Base-by-base conservation (phyloP, 371 early-diverging fungal species). In the Rozella allomycis region DNA sequence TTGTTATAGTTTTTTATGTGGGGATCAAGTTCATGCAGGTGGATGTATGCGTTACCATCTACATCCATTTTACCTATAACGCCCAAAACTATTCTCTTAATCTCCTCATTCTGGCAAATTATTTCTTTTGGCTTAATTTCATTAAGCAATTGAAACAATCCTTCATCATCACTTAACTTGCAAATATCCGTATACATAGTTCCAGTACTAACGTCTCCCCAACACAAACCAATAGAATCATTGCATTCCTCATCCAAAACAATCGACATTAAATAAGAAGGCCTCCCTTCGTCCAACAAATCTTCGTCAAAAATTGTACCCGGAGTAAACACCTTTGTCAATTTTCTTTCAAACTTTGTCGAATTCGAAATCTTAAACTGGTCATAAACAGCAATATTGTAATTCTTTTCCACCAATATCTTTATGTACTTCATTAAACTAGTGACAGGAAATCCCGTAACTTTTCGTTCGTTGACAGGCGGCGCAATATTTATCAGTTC, bases 121-220 rank as follows among this genome's bases (percentile, higher is more conserved):
- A n/a, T n/a, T n/a, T n/a, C n/a, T n/a, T n/a, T n/a, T n/a, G n/a
- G n/a, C n/a, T n/a, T n/a, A n/a, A n/a, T n/a, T n/a, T n/a, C n/a
- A n/a, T n/a, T n/a, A n/a, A n/a, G n/a, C n/a, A n/a, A n/a, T n/a
- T n/a, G n/a, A n/a, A n/a, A n/a, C n/a, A n/a, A n/a, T n/a, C n/a
- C n/a, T n/a, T n/a, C n/a, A n/a, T n/a, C n/a, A n/a, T n/a, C n/a
- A n/a, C n/a, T n/a, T n/a, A n/a, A n/a, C n/a, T n/a, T n/a, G n/a
- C n/a, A n/a, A n/a, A n/a, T n/a, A n/a, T n/a, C n/a, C n/a, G n/a
- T n/a, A n/a, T n/a, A n/a, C n/a, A n/a, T n/a, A n/a, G n/a, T n/a
- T n/a, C 93, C 93, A 1, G 85, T 81, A 0, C 79, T 71, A 23
- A 91, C 44, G 58, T 91, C 93, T 1, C 73, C 49, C 88, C 88